phyloP scores from a whole-genome alignment of 2,329 filamentous ascomycete genomes.

The Fonsecaea erecta region DNA sequence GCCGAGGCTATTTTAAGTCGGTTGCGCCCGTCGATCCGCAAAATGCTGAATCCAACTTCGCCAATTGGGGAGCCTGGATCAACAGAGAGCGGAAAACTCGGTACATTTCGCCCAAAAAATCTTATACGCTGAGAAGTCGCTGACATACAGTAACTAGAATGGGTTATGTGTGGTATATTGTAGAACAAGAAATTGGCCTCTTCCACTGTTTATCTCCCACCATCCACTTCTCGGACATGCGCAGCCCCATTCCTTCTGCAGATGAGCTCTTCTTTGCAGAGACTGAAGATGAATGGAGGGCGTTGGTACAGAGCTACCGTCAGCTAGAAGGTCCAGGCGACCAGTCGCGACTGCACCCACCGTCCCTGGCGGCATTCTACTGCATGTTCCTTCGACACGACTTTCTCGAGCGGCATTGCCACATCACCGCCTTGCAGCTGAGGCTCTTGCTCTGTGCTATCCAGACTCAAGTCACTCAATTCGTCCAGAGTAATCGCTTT shows the following conservation, averaged over 20 bases:
- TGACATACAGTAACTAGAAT: not conserved
- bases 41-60: not conserved
- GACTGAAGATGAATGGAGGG: not conserved
- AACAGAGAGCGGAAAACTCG: conserved; percentile 5
- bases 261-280: not conserved
- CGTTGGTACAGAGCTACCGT: not conserved
- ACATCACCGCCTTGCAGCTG: conserved; percentile 6
- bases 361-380: conserved; percentile 5
- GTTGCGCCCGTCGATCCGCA: not conserved
- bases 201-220: not conserved
- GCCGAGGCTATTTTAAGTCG: conserved; percentile 3
- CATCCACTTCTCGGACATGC: not conserved
- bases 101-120: not conserved
- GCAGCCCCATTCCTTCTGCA: not conserved
- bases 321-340: not conserved
- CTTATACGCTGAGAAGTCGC: not conserved
- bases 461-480: conserved; percentile 4
- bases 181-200: conserved; percentile 5
- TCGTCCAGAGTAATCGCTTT: not conserved
- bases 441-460: conserved; percentile 5
- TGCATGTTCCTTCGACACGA: conserved; percentile 3
- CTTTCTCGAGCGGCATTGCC: not conserved
- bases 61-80: not conserved
- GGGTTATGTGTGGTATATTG: conserved; percentile 6
- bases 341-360: not conserved